Base-by-base conservation (phyloP, 179 eudicot species). In the Patellifolia procumbens region DNA sequence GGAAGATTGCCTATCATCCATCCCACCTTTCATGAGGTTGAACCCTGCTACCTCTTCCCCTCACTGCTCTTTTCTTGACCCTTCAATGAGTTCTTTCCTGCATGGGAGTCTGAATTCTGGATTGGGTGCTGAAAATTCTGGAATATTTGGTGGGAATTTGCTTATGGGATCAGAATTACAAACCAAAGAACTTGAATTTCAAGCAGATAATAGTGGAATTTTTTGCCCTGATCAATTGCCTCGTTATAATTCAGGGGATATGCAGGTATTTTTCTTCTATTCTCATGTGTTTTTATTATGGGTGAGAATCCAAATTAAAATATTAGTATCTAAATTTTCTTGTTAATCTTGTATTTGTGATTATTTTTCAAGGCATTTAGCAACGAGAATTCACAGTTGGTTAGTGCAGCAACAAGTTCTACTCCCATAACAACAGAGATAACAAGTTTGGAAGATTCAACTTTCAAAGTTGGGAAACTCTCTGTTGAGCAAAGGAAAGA, bases 401-500 rank as follows among this genome's bases (percentile, higher is more conserved):
- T 68, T 3, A 86, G 79, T 77, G 93, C 86, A 43, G 87, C 86
- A 75, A 85, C 87, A 67, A 83, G 82, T 55, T 78, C 96, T 22
- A 75, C 81, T 64, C 88, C 90, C 22, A 73, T 88, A 71, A 78
- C 89, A 75, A 79, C 92, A 16, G 99, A 93, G 68, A 87, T 89
- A 63, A 73, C 97, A 69, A 89, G 83, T 68, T 80, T 92, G 83
- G 97, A 95, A 24, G 97, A 91, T 56, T 82, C 95, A 0, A 84
- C 83, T 13, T 86, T 83, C 76, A 93, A 91, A 82, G 93, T 85
- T 52, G 91, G 87, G 8, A 93, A 91, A 74, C 87, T 91, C 52
- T 89, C 98, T 17, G 87, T 71, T 73, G 98, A 95, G 59, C 90
- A 95, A 68, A 93, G 94, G 76, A 93, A 87, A 79, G 91, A 89